These are phyloP conservation scores for Podosphaera xanthii DNA, from an alignment of 2,329 filamentous ascomycete genomes.

Conservation along the genomic window DNA sequence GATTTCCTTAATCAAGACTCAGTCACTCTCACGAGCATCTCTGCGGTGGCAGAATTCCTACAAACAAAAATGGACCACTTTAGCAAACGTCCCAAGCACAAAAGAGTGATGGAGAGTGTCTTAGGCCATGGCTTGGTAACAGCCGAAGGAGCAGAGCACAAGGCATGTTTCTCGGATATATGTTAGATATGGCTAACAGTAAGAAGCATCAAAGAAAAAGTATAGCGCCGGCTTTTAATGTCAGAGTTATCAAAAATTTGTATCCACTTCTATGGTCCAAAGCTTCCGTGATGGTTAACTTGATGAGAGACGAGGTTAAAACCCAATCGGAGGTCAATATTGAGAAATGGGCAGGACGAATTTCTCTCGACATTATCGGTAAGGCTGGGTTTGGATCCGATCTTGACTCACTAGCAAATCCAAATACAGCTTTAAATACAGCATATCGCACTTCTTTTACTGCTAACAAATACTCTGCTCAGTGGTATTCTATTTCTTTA, in stretches of 20 bases:
- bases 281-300: slow-evolving; percentile 31
- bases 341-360: slow-evolving; percentile 33
- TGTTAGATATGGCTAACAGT: neutral
- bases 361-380: slow-evolving; percentile 52
- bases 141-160: slow-evolving; percentile 70
- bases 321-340: slow-evolving; percentile 9
- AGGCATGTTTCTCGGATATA: slow-evolving; percentile 19
- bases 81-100: slow-evolving; percentile 15
- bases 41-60: slow-evolving; percentile 4
- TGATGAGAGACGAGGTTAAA: slow-evolving; percentile 5
- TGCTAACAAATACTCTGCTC: slow-evolving; percentile 23
- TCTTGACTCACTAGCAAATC: slow-evolving; percentile 38
- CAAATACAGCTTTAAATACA: slow-evolving; percentile 31
- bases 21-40: slow-evolving; percentile 4
- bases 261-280: slow-evolving; percentile 70
- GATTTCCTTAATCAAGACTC: slow-evolving; percentile 6
- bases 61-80: slow-evolving; percentile 4
- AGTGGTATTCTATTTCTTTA: slow-evolving; percentile 17
- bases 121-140: slow-evolving; percentile 43
- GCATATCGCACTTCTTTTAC: slow-evolving; percentile 26
- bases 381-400: slow-evolving; percentile 45
- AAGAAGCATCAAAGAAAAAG: slow-evolving; percentile 46
- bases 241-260: slow-evolving; percentile 62
- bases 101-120: slow-evolving; percentile 21
- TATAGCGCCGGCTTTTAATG: slow-evolving; percentile 58